Conservation (phyloP, 2,329 filamentous ascomycete genomes). For the Decorospora gaudefroyi region DNA sequence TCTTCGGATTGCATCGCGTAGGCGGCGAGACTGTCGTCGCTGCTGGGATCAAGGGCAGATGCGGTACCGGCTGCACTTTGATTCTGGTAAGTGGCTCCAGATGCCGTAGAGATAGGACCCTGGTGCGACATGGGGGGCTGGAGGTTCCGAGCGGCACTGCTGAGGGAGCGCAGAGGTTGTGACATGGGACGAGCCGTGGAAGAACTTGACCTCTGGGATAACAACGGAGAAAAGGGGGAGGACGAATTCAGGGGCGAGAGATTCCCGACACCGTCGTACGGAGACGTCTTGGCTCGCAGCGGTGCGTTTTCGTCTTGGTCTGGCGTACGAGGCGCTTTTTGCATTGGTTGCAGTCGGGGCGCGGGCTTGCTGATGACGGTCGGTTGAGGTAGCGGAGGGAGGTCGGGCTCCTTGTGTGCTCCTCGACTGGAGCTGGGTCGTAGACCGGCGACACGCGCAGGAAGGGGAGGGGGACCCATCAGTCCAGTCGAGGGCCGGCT, state of each 20-base stretch:
- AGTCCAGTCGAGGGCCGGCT: constrained; percentile 31
- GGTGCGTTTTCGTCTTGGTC: constrained; percentile 6
- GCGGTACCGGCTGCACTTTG: neutral
- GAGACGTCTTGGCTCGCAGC: constrained; percentile 2
- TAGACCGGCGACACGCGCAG: constrained; percentile 21
- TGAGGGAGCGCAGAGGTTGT: constrained; percentile 27
- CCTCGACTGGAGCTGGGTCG: constrained; percentile 28
- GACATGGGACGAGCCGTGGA: constrained; percentile 20
- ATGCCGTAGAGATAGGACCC: constrained; percentile 14
- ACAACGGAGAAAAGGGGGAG: constrained; percentile 17
- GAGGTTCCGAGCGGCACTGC: constrained; percentile 10
- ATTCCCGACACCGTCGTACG: constrained; percentile 11
- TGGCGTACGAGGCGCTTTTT: constrained; percentile 12
- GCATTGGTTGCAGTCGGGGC: constrained; percentile 6
- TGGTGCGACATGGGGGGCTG: constrained; percentile 1
- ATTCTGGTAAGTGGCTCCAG: constrained; percentile 1
- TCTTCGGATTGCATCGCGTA: constrained; percentile 51
- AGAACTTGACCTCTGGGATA: constrained; percentile 10
- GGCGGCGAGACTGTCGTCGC: constrained; percentile 21
- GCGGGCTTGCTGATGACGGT: constrained; percentile 29
- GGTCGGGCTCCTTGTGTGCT: constrained; percentile 24
- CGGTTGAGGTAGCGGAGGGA: constrained; percentile 46
- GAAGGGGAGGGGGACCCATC: constrained; percentile 44
- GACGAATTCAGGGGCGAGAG: constrained; percentile 11
- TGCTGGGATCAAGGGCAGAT: neutral